Evolutionary conservation across 305 asterid species (phyloP).

Genomic region (Solanum aculeatissimum): DNA sequence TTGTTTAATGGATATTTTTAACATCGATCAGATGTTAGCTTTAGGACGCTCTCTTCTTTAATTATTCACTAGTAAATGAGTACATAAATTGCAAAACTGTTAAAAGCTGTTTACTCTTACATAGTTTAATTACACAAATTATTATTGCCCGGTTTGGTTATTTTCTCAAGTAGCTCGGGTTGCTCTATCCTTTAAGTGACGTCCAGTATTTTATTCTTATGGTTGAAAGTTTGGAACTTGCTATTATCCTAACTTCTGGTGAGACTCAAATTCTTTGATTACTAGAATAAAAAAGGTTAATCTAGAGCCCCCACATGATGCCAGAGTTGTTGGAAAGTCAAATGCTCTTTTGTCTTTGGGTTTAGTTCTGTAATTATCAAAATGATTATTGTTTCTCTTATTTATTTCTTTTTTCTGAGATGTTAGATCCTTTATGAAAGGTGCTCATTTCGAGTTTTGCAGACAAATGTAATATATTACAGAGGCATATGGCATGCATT

Average conservation of each 20-base stretch:
- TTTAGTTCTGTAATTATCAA: background rate
- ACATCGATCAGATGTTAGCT: background rate
- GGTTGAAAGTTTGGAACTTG: background rate
- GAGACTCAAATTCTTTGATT: background rate
- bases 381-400: background rate
- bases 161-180: background rate
- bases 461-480: constrained; percentile 59
- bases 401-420: background rate
- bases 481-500: constrained; percentile 73
- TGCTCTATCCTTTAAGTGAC: background rate
- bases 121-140: background rate
- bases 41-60: background rate
- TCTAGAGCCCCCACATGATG: background rate
- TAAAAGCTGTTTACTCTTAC: background rate
- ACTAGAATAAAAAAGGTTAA: background rate
- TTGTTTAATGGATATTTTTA: background rate
- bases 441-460: constrained; percentile 18
- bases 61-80: background rate
- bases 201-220: background rate
- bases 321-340: background rate
- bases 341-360: background rate
- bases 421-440: background rate
- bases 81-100: background rate
- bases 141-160: background rate
- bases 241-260: background rate